Percentiles rank a stretch among this genome's conserved stretches.
These are phyloP conservation scores for Apophysomyces trapeziformis DNA, from an alignment of 371 early-diverging fungal genomes.

Conservation along the genomic window DNA sequence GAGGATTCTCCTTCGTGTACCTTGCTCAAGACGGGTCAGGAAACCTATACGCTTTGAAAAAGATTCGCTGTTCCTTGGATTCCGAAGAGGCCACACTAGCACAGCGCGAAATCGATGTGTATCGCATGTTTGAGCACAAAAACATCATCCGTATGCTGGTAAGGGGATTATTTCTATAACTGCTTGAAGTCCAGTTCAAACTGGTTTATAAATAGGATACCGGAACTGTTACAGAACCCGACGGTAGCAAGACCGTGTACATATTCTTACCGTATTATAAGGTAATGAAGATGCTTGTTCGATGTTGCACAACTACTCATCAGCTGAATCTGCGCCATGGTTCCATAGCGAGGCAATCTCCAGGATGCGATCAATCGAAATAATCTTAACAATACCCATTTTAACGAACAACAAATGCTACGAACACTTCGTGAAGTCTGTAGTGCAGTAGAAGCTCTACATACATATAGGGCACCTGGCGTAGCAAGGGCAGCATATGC, in stretches of 20 bases:
- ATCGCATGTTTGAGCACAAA: constrained; percentile 64
- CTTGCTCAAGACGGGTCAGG: constrained; percentile 67
- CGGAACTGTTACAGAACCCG: constrained; percentile 60
- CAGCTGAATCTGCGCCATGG: constrained; percentile 22
- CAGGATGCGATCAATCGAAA: constrained; percentile 62
- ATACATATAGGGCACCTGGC: constrained; percentile 20
- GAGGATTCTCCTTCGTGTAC: constrained; percentile 79
- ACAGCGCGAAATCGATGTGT: constrained; percentile 70
- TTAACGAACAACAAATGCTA: constrained; percentile 59
- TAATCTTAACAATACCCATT: constrained; percentile 43
- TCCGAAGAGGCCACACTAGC: constrained; percentile 65
- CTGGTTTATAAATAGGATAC: constrained; percentile 51
- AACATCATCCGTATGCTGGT: constrained; percentile 74
- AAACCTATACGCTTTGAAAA: constrained; percentile 68
- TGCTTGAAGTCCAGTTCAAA: too few species aligned
- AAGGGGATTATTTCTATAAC: constrained; percentile 19
- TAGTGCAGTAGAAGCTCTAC: constrained; percentile 23
- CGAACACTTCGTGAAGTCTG: constrained; percentile 22
- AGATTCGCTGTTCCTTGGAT: constrained; percentile 67
- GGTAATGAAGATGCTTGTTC: constrained; percentile 38
- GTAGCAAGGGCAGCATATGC: constrained; percentile 18
- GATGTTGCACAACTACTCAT: constrained; percentile 47
- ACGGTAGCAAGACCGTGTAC: constrained; percentile 67
- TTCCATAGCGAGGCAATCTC: constrained; percentile 60
- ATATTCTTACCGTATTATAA: constrained; percentile 71